Conservation (phyloP, 23 red algal genomes). For the Gracilaria caudata region DNA sequence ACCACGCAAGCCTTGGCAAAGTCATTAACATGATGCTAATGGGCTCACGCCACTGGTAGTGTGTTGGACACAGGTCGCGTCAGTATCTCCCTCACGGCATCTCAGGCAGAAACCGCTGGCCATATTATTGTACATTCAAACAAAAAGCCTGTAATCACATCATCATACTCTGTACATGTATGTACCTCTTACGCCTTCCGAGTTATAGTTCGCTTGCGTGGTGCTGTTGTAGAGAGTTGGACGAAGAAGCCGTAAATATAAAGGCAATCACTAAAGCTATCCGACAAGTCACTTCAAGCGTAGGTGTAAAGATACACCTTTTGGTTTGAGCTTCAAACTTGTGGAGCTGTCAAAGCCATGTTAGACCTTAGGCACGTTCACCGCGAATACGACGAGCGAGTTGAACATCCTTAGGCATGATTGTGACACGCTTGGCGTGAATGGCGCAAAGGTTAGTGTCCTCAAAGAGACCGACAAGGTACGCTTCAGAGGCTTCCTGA, state of each 20-base stretch:
- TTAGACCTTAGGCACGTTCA: conserved; percentile 78
- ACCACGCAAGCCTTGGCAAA: too few relatives aligned
- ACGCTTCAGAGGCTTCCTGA: conserved; percentile 97
- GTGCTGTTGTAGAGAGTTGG: too few relatives aligned
- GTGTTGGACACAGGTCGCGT: too few relatives aligned
- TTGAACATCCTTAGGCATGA: conserved; percentile 99
- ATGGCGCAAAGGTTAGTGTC: conserved; percentile 97
- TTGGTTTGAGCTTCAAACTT: conserved; percentile 20
- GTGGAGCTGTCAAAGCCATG: not conserved
- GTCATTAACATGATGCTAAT: not conserved
- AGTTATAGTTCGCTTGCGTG: not conserved
- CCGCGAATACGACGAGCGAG: conserved; percentile 92
- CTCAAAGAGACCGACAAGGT: conserved; percentile 96
- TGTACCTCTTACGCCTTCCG: not conserved
- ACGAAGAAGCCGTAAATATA: not conserved
- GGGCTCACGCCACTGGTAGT: not conserved
- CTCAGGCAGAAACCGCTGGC: not conserved
- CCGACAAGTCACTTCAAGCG: conserved; percentile 40
- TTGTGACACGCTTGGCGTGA: conserved; percentile 96
- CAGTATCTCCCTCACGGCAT: not conserved
- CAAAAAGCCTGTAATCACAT: not conserved
- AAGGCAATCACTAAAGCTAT: not conserved
- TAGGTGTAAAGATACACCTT: conserved; percentile 81
- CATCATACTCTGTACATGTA: not conserved
- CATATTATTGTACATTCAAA: not conserved